Evolutionary conservation across 2,329 filamentous ascomycete species (phyloP), one percentile per base, ranked within the genome.

Genomic region (Lachnellula subtilissima): DNA sequence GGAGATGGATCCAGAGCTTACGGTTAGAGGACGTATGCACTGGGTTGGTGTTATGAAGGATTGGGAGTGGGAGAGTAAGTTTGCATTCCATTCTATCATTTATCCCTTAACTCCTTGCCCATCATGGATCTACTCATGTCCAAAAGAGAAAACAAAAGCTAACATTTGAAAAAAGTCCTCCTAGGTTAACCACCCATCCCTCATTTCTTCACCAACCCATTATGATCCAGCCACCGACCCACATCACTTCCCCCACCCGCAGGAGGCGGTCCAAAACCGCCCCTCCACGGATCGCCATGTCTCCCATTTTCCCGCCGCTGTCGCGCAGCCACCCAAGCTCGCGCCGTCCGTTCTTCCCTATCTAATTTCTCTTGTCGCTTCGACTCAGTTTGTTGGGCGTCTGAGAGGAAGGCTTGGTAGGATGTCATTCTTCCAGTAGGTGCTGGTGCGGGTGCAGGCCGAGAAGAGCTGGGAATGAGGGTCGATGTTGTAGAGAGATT

Each of bases 41-140:
- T 89, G 86, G 86, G 74, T 87, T 8, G 82, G 84, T 39, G 84
- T 89, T 43, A 88, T 88, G 86, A 80, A 79, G 59, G 85, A 88
- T 62, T 87, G 83, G 83, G 74, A 77, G n/a, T 89, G 86, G 85
- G 85, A 88, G 77, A 80, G 85, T 87, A 73, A 73, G 78, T 74
- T 64, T 49, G 23, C 25, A 50, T 50, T 40, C 3, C 40, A 42
- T 57, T 19, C 35, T 50, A 69, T 71, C 58, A 48, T 40, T 49
- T 42, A 23, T 45, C 23, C 36, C 15, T 25, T 54, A 36, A 25
- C 22, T 50, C 23, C 14, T 12, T 15, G 42, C 25, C n/a, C 48
- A 40, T 5, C 60, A 60, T 28, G 37, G 23, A 19, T 22, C 22
- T 55, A 35, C 23, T 17, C 28, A 37, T 23, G 9, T 32, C 8